Conservation (phyloP, 352 stramenopile genomes). For the Pythium plurisporium region DNA sequence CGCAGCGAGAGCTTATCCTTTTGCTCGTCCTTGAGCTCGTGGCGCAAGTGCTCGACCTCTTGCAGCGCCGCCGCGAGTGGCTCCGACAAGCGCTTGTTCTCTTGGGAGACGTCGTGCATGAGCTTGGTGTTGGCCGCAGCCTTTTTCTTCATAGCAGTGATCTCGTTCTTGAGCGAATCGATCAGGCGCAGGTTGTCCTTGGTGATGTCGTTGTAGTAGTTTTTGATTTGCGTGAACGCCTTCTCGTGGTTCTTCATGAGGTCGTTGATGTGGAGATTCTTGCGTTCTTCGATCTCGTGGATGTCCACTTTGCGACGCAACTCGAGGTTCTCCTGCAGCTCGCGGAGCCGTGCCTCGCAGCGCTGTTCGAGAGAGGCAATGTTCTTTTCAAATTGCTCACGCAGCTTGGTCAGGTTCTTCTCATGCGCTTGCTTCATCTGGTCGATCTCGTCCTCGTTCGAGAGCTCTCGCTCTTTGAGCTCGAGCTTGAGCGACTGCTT, state of each 20-base stretch:
- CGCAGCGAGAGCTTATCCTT: conserved; percentile 90
- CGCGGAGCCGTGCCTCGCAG: conserved; percentile 61
- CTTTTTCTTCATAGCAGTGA: conserved; percentile 93
- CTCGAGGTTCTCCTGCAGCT: conserved; percentile 86
- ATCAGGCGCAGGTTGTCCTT: conserved; percentile 93
- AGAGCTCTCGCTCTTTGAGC: conserved; percentile 79
- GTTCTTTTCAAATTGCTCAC: conserved; percentile 89
- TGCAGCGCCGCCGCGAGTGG: conserved; percentile 80
- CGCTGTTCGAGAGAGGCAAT: conserved; percentile 66
- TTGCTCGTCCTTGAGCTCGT: conserved; percentile 88
- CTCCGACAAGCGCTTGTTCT: conserved; percentile 91
- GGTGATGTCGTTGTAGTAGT: conserved; percentile 96
- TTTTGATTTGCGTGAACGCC: conserved; percentile 92
- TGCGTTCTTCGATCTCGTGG: conserved; percentile 93
- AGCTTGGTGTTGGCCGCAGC: conserved; percentile 87
- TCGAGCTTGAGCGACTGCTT: conserved; percentile 78
- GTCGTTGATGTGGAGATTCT: conserved; percentile 95
- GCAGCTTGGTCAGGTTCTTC: conserved; percentile 90
- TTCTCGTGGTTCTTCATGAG: conserved; percentile 94
- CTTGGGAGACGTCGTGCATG: conserved; percentile 90
- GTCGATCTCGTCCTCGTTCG: conserved; percentile 86
- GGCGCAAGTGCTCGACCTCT: conserved; percentile 86
- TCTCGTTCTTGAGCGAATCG: conserved; percentile 89
- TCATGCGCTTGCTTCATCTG: conserved; percentile 90
- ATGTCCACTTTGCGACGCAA: conserved; percentile 90